Base-by-base conservation (phyloP, 768 basidiomycete genomes). In the Antrodiella citrinella region DNA sequence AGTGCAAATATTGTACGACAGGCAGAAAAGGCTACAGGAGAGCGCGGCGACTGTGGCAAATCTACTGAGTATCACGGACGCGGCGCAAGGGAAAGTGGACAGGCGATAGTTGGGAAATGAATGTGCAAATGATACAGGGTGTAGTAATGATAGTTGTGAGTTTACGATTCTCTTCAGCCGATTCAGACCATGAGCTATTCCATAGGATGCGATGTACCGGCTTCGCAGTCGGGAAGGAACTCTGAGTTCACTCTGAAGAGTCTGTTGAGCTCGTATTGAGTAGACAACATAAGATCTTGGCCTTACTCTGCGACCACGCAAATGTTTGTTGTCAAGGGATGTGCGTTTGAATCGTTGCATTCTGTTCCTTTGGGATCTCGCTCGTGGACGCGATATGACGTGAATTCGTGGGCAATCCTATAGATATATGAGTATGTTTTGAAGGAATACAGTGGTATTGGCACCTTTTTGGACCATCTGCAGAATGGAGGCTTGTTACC, bases 21-120 rank as follows among this genome's bases (percentile, higher is more conserved):
- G 69, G 53, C 62, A 77, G 12, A 73, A 77, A 54, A 69, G 75
- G 9, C 71, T 72, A 44, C 78, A 81, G 58, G 80, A 81, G 46
- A 77, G 77, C 54, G 76, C 78, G 7, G 71, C 68, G 23, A 74
- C 80, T 12, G 79, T 77, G 3, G 76, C 66, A 35, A 75, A 69
- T 51, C 59, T 75, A 42, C 51, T 77, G 50, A 50, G 61, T 13
- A 53, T 62, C 0, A 59, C 68, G 2, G 70, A 71, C 19, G n/a
- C 41, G 18, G 7, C 21, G 18, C 41, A 35, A 35, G 30, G 30
- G 30, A 35, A 35, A 7, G 30, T 35, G 30, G 7, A 15, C 7
- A 35, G 15, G 30, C 15, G 30, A 35, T 35, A n/a, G n/a, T n/a
- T n/a, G n/a, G n/a, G 30, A 35, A 35, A 35, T 35, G 7, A n/a